Conservation (phyloP, 2,329 filamentous ascomycete species). For the Kalaharituber pfeilii region DNA sequence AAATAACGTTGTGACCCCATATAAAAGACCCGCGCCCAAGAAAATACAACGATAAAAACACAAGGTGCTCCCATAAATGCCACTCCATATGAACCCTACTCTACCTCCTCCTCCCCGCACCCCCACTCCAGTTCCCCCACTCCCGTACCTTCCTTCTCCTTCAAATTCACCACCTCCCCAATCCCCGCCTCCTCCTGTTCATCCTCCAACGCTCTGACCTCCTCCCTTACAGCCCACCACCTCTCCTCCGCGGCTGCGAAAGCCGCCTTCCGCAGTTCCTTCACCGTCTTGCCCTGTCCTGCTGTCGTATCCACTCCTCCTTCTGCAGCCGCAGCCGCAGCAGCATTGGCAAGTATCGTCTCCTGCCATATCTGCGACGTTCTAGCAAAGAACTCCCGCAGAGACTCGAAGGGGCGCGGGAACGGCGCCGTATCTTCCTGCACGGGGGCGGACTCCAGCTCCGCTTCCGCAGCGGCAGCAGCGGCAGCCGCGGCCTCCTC, state of each 20-base stretch:
- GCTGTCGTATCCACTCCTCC: slow-evolving; percentile 30
- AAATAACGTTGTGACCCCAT: no score
- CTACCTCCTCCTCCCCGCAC: neutral
- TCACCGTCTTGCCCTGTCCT: slow-evolving; percentile 49
- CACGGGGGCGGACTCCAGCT: slow-evolving; percentile 8
- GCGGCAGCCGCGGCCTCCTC: slow-evolving; percentile 5
- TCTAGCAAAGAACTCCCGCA: slow-evolving; percentile 80
- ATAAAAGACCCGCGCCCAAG: no score
- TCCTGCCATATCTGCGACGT: slow-evolving; percentile 86
- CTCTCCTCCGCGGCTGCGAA: slow-evolving; percentile 88
- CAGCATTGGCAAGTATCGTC: slow-evolving; percentile 56
- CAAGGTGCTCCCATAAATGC: no score
- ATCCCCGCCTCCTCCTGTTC: slow-evolving; percentile 93
- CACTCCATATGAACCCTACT: no score
- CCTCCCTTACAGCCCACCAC: slow-evolving; percentile 97
- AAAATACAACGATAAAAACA: no score
- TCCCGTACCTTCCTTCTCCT: slow-evolving; percentile 32
- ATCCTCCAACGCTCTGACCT: slow-evolving; percentile 78
- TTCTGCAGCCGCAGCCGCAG: slow-evolving; percentile 53
- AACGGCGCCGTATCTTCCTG: slow-evolving; percentile 30
- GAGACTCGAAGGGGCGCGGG: slow-evolving; percentile 58
- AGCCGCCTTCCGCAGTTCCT: slow-evolving; percentile 81
- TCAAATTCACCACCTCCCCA: slow-evolving; percentile 77
- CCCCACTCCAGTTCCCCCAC: slow-evolving; percentile 13
- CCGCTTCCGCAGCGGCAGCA: slow-evolving; percentile 7